These are phyloP conservation scores for Skeletonema potamos DNA, from an alignment of 108 stramenopile species.

Conservation along the genomic window DNA sequence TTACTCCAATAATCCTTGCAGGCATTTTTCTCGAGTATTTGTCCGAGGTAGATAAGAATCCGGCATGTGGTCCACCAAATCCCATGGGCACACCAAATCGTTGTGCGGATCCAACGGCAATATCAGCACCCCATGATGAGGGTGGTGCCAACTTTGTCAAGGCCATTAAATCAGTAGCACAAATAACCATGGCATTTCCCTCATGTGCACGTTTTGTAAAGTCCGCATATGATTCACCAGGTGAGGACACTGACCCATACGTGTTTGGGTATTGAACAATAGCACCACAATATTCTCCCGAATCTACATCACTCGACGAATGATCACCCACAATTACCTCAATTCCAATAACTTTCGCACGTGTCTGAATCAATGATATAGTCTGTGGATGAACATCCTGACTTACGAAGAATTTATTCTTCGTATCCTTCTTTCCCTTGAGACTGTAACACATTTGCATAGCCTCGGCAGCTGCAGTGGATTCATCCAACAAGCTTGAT, in stretches of 20 bases:
- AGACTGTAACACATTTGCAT: conserved; percentile 95
- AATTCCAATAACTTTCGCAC: conserved; percentile 88
- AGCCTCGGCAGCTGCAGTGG: conserved; percentile 96
- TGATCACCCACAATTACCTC: conserved; percentile 90
- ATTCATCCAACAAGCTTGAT: conserved; percentile 96
- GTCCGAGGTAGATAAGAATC: conserved; percentile 93
- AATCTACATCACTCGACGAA: conserved; percentile 67
- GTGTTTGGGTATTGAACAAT: conserved; percentile 99
- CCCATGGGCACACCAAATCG: conserved; percentile 99
- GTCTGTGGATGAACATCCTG: conserved; percentile 97
- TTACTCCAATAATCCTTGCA: conserved; percentile 96
- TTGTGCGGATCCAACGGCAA: conserved; percentile 97
- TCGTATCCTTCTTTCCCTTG: conserved; percentile 89
- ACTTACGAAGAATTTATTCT: conserved; percentile 92
- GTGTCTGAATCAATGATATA: conserved; percentile 92
- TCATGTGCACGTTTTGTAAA: conserved; percentile 82
- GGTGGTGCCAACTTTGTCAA: conserved; percentile 88
- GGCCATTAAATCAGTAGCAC: conserved; percentile 96
- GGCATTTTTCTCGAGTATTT: conserved; percentile 96
- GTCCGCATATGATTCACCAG: conserved; percentile 81
- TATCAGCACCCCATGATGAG: conserved; percentile 95
- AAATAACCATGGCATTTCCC: conserved; percentile 87
- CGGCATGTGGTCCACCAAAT: conserved; percentile 99
- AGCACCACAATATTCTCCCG: conserved; percentile 89
- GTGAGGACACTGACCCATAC: conserved; percentile 83